Evolutionary conservation across 2,329 filamentous ascomycete genomes (phyloP).

Genomic region (Myrmaecium sp.): DNA sequence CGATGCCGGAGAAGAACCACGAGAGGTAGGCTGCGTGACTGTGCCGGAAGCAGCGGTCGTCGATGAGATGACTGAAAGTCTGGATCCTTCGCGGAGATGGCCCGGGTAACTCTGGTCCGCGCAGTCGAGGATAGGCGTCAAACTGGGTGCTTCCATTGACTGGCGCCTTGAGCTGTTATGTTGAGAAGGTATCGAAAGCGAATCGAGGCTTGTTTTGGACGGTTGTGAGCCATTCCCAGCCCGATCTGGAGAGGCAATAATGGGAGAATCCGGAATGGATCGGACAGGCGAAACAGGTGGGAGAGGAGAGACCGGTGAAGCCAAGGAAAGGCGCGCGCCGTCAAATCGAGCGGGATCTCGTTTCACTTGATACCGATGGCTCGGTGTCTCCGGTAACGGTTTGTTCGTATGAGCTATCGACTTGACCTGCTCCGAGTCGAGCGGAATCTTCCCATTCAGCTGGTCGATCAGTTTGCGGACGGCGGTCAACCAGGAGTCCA

Average conservation of each 20-base stretch:
- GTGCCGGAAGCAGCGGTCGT: slow-evolving; percentile 17
- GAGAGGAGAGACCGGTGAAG: slow-evolving; percentile 16
- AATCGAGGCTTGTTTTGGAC: slow-evolving; percentile 13
- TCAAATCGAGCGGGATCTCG: slow-evolving; percentile 16
- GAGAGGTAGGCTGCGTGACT: slow-evolving; percentile 17
- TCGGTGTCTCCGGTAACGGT: slow-evolving; percentile 10
- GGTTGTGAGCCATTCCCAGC: slow-evolving; percentile 12
- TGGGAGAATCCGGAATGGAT: slow-evolving; percentile 14
- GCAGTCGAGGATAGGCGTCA: slow-evolving; percentile 17
- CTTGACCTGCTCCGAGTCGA: too few relatives aligned
- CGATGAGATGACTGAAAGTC: slow-evolving; percentile 20
- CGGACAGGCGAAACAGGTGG: slow-evolving; percentile 19
- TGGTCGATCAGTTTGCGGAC: slow-evolving; percentile 54
- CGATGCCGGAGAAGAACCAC: slow-evolving; percentile 18
- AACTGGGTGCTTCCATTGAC: slow-evolving; percentile 18
- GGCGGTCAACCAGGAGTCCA: slow-evolving; percentile 58
- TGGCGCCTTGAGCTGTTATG: slow-evolving; percentile 12
- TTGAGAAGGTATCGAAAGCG: slow-evolving; percentile 13
- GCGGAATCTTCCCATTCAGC: slow-evolving; percentile 52
- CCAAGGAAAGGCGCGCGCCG: slow-evolving; percentile 8
- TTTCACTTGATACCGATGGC: slow-evolving; percentile 21
- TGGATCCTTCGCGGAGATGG: slow-evolving; percentile 19
- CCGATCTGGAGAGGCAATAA: slow-evolving; percentile 15
- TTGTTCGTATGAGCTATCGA: slow-evolving; percentile 14
- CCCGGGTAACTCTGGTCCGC: slow-evolving; percentile 19